These are phyloP conservation scores for Suhomyces prunicola DNA, from an alignment of 805 yeast species.

Conservation along the genomic window DNA sequence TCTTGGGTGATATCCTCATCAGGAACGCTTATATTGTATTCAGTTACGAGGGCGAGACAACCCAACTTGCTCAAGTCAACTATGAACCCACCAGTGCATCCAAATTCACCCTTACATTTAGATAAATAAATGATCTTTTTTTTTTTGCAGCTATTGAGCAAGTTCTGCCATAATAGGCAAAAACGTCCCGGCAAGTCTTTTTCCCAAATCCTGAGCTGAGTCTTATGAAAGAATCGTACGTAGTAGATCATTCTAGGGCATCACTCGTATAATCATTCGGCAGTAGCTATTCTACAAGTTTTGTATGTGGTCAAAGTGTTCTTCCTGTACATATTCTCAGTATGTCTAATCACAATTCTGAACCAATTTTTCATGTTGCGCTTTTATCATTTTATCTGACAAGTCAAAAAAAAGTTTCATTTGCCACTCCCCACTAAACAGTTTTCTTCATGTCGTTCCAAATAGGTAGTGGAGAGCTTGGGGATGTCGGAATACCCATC, in stretches of 20 bases:
- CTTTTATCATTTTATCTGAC: not conserved
- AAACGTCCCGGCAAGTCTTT: not conserved
- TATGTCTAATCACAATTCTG: not conserved
- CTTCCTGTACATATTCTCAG: not conserved
- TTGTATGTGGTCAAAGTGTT: not conserved
- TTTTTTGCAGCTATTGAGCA: not conserved
- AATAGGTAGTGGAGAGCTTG: constrained; percentile 14
- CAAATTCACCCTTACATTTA: not conserved
- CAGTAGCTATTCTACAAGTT: not conserved
- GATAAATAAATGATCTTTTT: not conserved
- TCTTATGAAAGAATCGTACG: not conserved
- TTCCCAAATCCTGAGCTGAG: too few species aligned
- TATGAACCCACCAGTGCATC: not conserved
- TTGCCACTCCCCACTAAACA: not conserved
- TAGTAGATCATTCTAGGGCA: not conserved
- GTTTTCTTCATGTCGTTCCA: constrained; percentile 1
- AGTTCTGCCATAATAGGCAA: not conserved
- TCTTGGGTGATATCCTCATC: constrained; percentile 26
- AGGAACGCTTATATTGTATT: constrained; percentile 23
- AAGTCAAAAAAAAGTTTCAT: not conserved
- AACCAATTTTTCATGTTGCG: not conserved
- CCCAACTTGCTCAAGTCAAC: constrained; percentile 22
- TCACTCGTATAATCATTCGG: not conserved
- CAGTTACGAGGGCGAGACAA: constrained; percentile 21
- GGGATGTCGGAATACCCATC: constrained; percentile 41